Evolutionary conservation across 805 yeast species (phyloP), one percentile per base, ranked within the genome.

Genomic region (Candida anglica): DNA sequence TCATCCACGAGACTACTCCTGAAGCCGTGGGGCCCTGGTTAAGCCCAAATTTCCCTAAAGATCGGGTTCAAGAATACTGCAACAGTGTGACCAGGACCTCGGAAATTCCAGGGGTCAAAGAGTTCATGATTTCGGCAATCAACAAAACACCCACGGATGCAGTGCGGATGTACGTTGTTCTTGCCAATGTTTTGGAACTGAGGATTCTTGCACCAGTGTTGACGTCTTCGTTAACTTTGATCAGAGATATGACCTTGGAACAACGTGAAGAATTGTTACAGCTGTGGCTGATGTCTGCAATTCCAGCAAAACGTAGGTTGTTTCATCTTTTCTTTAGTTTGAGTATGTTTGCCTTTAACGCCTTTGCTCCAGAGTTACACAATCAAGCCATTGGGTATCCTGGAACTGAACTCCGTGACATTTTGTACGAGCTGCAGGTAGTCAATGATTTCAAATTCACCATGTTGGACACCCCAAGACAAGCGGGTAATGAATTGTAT

Each of bases 231-330:
- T 41, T 57, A 9, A 65, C 59, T 16, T 47, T 57, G 18, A 34
- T 67, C 5, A 42, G 53, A 14, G 69, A 67, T 11, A 67, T 67
- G 73, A 31, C 55, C 5, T 13, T 38, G 9, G 40, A 40, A 2
- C 64, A 71, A 40, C 48, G 64, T 14, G 60, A 50, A 29, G 39
- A 33, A 2, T 37, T 71, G 13, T 40, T 74, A 19, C 36, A 32
- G 4, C 38, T 57, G 4, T 70, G 76, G 77, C 48, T 64, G 22
- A 53, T 53, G 37, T 68, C 77, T 6, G 64, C 65, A 2, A 15
- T 73, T 15, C 36, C 53, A 3, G 33, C 41, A 9, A 58, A 62
- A 32, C 58, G 73, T 28, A 47, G 56, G 34, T 43, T 73, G 6
- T 65, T 53, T 44, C 40, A 53, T 18, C 43, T 61, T 15, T 34